Evolutionary conservation across 768 basidiomycete genomes (phyloP).

Genomic region (Xanthoconium stramineum): DNA sequence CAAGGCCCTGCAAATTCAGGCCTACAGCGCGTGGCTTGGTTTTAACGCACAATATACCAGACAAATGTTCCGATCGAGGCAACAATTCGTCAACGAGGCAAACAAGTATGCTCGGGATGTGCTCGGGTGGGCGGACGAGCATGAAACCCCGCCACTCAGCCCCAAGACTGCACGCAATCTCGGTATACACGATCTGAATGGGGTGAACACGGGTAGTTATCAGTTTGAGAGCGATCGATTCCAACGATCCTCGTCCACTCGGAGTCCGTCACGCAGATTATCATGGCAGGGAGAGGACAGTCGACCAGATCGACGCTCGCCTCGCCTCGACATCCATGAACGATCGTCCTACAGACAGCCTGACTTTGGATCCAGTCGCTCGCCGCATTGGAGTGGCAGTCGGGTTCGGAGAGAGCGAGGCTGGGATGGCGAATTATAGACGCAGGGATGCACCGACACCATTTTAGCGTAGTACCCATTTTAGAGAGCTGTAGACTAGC

Average conservation of each 20-base stretch:
- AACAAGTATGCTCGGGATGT: slow-evolving; percentile 35
- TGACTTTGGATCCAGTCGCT: slow-evolving; percentile 4
- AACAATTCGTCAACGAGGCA: slow-evolving; percentile 39
- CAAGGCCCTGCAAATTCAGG: slow-evolving; percentile 42
- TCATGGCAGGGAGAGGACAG: slow-evolving; percentile 10
- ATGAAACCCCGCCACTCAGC: slow-evolving; percentile 36
- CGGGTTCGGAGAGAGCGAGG: slow-evolving; percentile 4
- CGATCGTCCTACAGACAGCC: slow-evolving; percentile 2
- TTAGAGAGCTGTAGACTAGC: background rate
- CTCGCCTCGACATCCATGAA: slow-evolving; percentile 3
- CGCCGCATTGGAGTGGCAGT: slow-evolving; percentile 1
- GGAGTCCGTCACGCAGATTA: slow-evolving; percentile 3
- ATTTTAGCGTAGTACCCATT: slow-evolving; percentile 1
- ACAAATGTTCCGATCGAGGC: slow-evolving; percentile 36
- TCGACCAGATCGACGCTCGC: background rate
- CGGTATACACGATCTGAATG: slow-evolving; percentile 39
- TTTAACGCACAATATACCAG: slow-evolving; percentile 48
- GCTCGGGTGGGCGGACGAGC: slow-evolving; percentile 37
- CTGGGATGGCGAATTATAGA: slow-evolving; percentile 2
- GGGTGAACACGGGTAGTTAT: slow-evolving; percentile 18
- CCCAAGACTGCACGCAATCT: slow-evolving; percentile 50
- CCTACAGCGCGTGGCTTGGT: slow-evolving; percentile 55
- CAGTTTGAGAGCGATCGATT: background rate
- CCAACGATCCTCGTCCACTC: slow-evolving; percentile 5
- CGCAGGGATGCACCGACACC: background rate